Conservation (phyloP, 169 alveolate species). For the Cystoisospora suis region DNA sequence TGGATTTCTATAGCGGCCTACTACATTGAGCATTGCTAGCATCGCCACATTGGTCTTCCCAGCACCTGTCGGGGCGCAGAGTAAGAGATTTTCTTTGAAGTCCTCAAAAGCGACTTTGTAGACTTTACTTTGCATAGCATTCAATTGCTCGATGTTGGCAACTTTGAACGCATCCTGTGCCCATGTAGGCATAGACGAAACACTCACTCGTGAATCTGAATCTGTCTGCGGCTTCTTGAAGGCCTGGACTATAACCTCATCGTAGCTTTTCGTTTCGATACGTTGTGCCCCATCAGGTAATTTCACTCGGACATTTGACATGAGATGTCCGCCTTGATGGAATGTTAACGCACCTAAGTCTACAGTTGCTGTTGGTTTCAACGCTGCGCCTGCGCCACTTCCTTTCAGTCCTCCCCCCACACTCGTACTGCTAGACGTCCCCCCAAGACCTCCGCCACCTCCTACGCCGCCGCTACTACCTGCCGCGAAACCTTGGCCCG, state of each 20-base stretch:
- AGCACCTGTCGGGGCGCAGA: slow-evolving; percentile 99
- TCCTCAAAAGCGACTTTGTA: slow-evolving; percentile 91
- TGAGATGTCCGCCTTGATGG: slow-evolving; percentile 87
- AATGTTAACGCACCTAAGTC: slow-evolving; percentile 86
- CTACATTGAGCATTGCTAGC: slow-evolving; percentile 94
- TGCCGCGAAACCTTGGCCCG: neutral
- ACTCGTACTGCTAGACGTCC: neutral
- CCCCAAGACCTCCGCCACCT: neutral
- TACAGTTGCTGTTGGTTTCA: slow-evolving; percentile 67
- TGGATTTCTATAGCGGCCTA: slow-evolving; percentile 72
- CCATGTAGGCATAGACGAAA: slow-evolving; percentile 94
- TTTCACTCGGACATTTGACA: slow-evolving; percentile 88
- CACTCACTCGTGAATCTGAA: slow-evolving; percentile 27
- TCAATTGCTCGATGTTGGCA: slow-evolving; percentile 80
- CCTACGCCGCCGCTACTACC: neutral
- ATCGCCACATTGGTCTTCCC: slow-evolving; percentile 99
- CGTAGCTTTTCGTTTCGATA: slow-evolving; percentile 81
- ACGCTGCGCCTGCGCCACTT: slow-evolving; percentile 55
- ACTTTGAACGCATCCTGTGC: slow-evolving; percentile 90
- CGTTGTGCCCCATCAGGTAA: slow-evolving; percentile 93
- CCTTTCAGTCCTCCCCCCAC: slow-evolving; percentile 19
- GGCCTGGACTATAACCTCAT: slow-evolving; percentile 87
- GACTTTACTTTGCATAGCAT: slow-evolving; percentile 95
- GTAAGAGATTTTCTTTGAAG: slow-evolving; percentile 94
- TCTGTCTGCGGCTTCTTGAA: slow-evolving; percentile 51